Conservation (phyloP, 306 rosid genomes). For the Malus sylvestris region DNA sequence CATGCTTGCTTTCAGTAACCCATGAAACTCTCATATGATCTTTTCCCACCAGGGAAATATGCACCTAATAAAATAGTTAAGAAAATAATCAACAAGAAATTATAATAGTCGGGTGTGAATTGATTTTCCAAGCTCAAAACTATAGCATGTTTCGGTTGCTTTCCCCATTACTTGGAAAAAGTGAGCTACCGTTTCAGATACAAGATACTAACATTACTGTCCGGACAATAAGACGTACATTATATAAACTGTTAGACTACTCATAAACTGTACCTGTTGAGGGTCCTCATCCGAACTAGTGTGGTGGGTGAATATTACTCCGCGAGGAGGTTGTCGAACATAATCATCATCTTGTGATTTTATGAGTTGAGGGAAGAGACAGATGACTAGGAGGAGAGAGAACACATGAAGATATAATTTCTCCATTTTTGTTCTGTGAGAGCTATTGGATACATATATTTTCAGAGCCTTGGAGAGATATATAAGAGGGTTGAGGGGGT, state of each 20-base stretch:
- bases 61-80: constrained; percentile 34
- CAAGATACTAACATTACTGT: too few species aligned
- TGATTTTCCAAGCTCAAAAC: background rate
- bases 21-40: constrained; percentile 65
- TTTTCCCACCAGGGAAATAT: constrained; percentile 58
- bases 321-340: constrained; percentile 21
- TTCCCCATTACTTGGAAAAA: background rate
- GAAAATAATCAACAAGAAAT: background rate
- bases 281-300: constrained; percentile 26
- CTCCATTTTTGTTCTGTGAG: background rate
- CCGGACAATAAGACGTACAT: background rate
- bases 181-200: too few species aligned
- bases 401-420: background rate
- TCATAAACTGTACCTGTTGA: constrained; percentile 18
- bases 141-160: background rate
- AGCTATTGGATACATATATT: background rate
- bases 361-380: background rate
- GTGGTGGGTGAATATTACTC: constrained; percentile 7
- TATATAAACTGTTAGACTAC: background rate
- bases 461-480: background rate
- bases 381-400: constrained; percentile 9
- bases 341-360: constrained; percentile 16
- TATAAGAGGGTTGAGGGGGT: background rate
- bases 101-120: background rate
- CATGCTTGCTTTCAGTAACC: constrained; percentile 43